A percentile compares a stretch with the other conserved stretches of the same genome.
Conservation (phyloP, 2,329 filamentous ascomycete genomes). For the Paraphaeosphaeria sporulosa region DNA sequence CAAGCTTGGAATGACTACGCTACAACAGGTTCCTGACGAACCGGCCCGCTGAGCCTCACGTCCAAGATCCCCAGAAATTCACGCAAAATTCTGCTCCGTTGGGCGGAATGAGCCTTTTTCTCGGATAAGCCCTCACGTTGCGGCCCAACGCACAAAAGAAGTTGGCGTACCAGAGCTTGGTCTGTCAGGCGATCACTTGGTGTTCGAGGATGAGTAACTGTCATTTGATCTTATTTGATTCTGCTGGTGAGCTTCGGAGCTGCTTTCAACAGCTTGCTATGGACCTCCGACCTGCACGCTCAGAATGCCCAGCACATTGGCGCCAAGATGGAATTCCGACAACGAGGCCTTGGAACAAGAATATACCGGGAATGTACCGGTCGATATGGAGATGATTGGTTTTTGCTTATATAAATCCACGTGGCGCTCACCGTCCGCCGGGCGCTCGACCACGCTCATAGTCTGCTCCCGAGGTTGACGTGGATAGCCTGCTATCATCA, state of each 20-base stretch:
- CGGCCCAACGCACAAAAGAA: constrained; percentile 16
- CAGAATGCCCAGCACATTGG: constrained; percentile 37
- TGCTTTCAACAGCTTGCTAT: neutral
- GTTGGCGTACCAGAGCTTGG: neutral
- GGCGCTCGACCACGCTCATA: constrained; percentile 31
- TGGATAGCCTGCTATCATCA: constrained; percentile 50
- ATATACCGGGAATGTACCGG: constrained; percentile 14
- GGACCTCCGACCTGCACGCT: neutral
- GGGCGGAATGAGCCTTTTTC: neutral
- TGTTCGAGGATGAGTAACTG: neutral
- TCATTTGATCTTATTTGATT: neutral
- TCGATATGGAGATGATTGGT: constrained; percentile 15
- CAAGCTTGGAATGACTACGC: neutral
- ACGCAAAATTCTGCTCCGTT: neutral
- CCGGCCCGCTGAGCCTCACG: neutral
- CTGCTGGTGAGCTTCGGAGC: neutral
- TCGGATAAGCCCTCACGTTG: constrained; percentile 4
- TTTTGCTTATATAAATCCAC: constrained; percentile 7
- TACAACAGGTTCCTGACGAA: neutral
- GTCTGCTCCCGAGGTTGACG: constrained; percentile 53
- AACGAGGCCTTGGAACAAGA: constrained; percentile 30
- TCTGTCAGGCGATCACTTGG: neutral
- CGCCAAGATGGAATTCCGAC: constrained; percentile 42
- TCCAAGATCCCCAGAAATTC: neutral
- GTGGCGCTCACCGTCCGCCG: constrained; percentile 1